Evolutionary conservation across 1,139 yeast genomes (phyloP).

Genomic region (Yamadazyma buinensis): DNA sequence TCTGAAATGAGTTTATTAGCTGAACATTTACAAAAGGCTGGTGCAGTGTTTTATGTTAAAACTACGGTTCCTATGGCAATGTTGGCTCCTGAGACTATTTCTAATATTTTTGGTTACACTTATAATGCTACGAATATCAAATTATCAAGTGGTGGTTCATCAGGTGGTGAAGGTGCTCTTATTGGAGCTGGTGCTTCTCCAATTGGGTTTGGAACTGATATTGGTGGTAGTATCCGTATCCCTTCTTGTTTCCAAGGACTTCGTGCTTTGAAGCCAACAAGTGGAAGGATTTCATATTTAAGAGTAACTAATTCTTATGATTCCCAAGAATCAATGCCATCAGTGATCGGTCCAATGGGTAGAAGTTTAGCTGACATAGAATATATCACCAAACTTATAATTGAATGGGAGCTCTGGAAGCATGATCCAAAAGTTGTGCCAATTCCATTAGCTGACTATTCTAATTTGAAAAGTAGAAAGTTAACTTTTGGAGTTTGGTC

Average conservation of each 20-base stretch:
- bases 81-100: slow-evolving; percentile 29
- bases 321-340: slow-evolving; percentile 14
- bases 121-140: slow-evolving; percentile 24
- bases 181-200: slow-evolving; percentile 32
- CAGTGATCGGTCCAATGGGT: slow-evolving; percentile 32
- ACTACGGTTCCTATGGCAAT: slow-evolving; percentile 29
- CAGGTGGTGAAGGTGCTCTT: slow-evolving; percentile 37
- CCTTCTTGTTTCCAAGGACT: slow-evolving; percentile 15
- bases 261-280: slow-evolving; percentile 8
- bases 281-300: slow-evolving; percentile 12
- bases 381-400: slow-evolving; percentile 15
- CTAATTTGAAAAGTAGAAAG: slow-evolving; percentile 3
- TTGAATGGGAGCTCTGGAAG: slow-evolving; percentile 16
- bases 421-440: slow-evolving; percentile 17
- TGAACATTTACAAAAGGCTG: slow-evolving; percentile 18
- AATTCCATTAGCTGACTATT: slow-evolving; percentile 11
- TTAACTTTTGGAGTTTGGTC: slow-evolving; percentile 15
- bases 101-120: slow-evolving; percentile 28
- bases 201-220: slow-evolving; percentile 52
- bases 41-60: slow-evolving; percentile 27
- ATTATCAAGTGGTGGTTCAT: slow-evolving; percentile 31
- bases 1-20: slow-evolving; percentile 22
- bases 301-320: slow-evolving; percentile 11
- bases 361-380: slow-evolving; percentile 27
- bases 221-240: slow-evolving; percentile 55